Conservation (phyloP, 495 filamentous ascomycete species). For the Penicillium herquei region DNA sequence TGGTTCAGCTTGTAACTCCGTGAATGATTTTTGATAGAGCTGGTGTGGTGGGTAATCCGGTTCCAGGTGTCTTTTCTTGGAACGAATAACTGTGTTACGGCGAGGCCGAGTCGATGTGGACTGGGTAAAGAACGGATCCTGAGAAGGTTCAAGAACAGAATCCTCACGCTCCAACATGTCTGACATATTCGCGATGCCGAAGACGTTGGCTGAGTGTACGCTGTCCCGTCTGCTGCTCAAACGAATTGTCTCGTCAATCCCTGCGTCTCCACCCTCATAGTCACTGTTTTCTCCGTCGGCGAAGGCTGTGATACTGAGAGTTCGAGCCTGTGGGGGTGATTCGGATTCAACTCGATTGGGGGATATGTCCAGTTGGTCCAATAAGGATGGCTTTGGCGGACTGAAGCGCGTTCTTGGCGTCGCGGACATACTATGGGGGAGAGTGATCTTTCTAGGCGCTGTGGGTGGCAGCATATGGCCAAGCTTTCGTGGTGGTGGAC, state of each 20-base stretch:
- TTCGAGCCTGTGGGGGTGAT: conserved; percentile 29
- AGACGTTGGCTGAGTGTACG: conserved; percentile 29
- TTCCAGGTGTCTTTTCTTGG: conserved; percentile 37
- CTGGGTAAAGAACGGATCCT: conserved; percentile 32
- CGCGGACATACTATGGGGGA: conserved; percentile 37
- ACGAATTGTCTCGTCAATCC: conserved; percentile 24
- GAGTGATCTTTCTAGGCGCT: conserved; percentile 33
- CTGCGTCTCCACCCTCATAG: conserved; percentile 10
- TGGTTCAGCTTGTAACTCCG: conserved; percentile 44
- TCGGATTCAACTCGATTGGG: conserved; percentile 39
- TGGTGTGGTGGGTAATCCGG: conserved; percentile 43
- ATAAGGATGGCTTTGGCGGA: conserved; percentile 43
- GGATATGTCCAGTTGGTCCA: conserved; percentile 41
- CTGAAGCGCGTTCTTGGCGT: conserved; percentile 47
- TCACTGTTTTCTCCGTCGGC: conserved; percentile 17
- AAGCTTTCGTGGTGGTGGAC: conserved; percentile 22
- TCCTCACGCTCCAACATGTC: conserved; percentile 27
- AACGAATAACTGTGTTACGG: conserved; percentile 22
- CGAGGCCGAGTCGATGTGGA: conserved; percentile 10
- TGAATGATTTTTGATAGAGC: conserved; percentile 42
- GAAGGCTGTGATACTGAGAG: conserved; percentile 21
- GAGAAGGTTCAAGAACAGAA: conserved; percentile 25
- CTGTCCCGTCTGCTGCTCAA: conserved; percentile 26
- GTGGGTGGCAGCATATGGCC: conserved; percentile 32
- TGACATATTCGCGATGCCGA: conserved; percentile 37